phyloP scores from a whole-genome alignment of 352 stramenopile genomes.

The Phytophthora meadii region DNA sequence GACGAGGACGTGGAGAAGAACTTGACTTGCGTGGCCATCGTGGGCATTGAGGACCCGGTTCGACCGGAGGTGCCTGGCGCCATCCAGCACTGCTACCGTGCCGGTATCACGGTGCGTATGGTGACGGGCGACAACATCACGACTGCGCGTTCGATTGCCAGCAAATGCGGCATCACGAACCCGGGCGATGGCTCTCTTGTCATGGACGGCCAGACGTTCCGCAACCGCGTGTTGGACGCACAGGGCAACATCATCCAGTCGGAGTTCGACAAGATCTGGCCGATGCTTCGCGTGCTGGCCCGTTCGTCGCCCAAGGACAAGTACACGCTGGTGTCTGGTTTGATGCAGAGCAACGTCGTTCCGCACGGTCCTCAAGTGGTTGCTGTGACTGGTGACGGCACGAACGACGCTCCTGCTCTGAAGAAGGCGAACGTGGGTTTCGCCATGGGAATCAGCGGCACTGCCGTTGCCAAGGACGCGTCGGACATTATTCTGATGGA shows the following conservation, averaged over 20 bases:
- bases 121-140: conserved; percentile 68
- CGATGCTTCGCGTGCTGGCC: conserved; percentile 69
- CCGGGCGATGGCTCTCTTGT: conserved; percentile 56
- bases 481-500: conserved; percentile 97
- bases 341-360: conserved; percentile 65
- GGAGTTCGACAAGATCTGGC: conserved; percentile 78
- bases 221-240: conserved; percentile 52
- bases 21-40: conserved; percentile 56
- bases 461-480: conserved; percentile 95
- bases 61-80: conserved; percentile 52
- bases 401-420: conserved; percentile 95
- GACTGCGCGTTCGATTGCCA: conserved; percentile 57
- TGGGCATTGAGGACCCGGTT: conserved; percentile 62
- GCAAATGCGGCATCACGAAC: conserved; percentile 60
- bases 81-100: conserved; percentile 51
- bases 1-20: conserved; percentile 76
- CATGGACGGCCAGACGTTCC: conserved; percentile 69
- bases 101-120: conserved; percentile 66
- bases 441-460: conserved; percentile 94
- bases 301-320: conserved; percentile 74
- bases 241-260: conserved; percentile 66
- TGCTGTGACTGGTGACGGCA: conserved; percentile 96
- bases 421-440: conserved; percentile 97
- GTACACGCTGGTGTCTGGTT: conserved; percentile 66
- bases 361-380: conserved; percentile 89